phyloP scores from a whole-genome alignment of 305 asterid genomes.

The Plantago rigida region DNA sequence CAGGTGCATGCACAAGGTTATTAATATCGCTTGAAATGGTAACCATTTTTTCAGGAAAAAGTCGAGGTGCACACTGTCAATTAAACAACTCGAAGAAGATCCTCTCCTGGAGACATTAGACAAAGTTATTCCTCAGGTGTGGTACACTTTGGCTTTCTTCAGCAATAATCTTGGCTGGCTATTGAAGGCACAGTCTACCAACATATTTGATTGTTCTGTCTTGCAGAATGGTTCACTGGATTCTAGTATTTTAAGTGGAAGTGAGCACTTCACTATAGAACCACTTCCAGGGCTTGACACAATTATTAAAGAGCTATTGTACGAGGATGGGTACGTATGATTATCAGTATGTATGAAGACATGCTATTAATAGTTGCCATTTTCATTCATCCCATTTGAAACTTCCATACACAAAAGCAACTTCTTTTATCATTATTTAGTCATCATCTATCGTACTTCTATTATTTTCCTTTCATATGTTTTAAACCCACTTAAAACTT shows the following conservation, averaged over 20 bases:
- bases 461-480: too few species aligned
- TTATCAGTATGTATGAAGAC: background rate
- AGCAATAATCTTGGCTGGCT: background rate
- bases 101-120: slow-evolving; percentile 85
- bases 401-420: too few species aligned
- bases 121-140: slow-evolving; percentile 87
- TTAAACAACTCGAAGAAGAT: slow-evolving; percentile 87
- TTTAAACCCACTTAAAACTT: too few species aligned
- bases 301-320: slow-evolving; percentile 64
- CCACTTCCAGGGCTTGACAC: slow-evolving; percentile 84
- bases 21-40: background rate
- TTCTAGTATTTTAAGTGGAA: slow-evolving; percentile 27
- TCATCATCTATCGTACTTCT: too few species aligned
- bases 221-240: slow-evolving; percentile 43
- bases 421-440: too few species aligned
- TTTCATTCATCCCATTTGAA: too few species aligned
- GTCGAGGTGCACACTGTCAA: slow-evolving; percentile 66
- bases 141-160: slow-evolving; percentile 1
- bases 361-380: background rate
- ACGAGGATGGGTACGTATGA: slow-evolving; percentile 72
- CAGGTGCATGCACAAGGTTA: background rate
- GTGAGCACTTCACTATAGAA: slow-evolving; percentile 43
- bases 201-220: slow-evolving; percentile 7
- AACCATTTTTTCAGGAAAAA: slow-evolving; percentile 46
- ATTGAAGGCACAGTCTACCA: slow-evolving; percentile 16